Evolutionary conservation across 352 stramenopile species (phyloP).

Genomic region (Phytophthora crassamura): DNA sequence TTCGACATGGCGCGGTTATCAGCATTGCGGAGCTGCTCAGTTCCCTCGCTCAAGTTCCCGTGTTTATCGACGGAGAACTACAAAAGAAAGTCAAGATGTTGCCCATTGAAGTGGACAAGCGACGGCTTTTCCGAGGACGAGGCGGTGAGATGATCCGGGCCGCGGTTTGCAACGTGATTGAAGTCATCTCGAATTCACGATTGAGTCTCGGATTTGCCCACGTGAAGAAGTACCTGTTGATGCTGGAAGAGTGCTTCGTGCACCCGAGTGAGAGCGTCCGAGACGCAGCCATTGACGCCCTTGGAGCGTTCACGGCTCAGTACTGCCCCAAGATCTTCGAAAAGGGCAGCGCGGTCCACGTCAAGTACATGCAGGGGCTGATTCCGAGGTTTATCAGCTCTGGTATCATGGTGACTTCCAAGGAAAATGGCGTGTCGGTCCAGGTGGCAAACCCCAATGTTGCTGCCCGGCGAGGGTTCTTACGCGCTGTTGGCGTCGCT

Average conservation of each 20-base stretch:
- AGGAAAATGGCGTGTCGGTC: slow-evolving; percentile 35
- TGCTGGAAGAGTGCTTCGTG: slow-evolving; percentile 93
- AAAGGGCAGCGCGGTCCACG: slow-evolving; percentile 48
- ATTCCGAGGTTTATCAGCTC: slow-evolving; percentile 65
- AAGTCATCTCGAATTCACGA: slow-evolving; percentile 78
- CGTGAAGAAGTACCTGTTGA: slow-evolving; percentile 80
- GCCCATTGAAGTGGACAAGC: slow-evolving; percentile 93
- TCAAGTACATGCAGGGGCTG: slow-evolving; percentile 57
- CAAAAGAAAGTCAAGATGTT: slow-evolving; percentile 77
- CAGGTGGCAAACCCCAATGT: slow-evolving; percentile 59
- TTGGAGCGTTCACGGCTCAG: slow-evolving; percentile 82
- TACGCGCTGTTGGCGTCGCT: slow-evolving; percentile 61
- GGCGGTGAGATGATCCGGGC: slow-evolving; percentile 96
- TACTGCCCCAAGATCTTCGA: slow-evolving; percentile 89
- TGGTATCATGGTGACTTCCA: slow-evolving; percentile 47
- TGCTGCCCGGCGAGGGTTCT: slow-evolving; percentile 64
- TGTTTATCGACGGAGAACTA: slow-evolving; percentile 75
- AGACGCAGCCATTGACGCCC: slow-evolving; percentile 84
- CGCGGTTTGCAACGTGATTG: slow-evolving; percentile 95
- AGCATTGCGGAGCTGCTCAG: slow-evolving; percentile 88
- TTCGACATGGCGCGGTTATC: slow-evolving; percentile 95
- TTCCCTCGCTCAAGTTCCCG: slow-evolving; percentile 52
- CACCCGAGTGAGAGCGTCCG: slow-evolving; percentile 95
- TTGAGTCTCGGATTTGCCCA: slow-evolving; percentile 64
- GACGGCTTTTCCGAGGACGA: slow-evolving; percentile 94